These are phyloP conservation scores for Pseudoscleropodium purum DNA, from an alignment of 225 moss, liverwort and hornwort genomes.

Conservation along the genomic window DNA sequence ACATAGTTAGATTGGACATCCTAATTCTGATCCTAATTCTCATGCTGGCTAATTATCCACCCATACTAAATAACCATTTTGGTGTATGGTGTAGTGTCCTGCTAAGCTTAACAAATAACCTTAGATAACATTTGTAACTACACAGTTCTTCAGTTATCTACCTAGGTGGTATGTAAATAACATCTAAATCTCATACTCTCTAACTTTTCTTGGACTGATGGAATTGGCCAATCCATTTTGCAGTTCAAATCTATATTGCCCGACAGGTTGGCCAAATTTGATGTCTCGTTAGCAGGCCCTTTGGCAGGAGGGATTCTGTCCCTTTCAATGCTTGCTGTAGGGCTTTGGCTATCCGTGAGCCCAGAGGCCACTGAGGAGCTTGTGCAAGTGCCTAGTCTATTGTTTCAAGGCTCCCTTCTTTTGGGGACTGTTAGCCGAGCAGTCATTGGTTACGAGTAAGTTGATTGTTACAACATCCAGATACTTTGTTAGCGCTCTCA, in stretches of 20 bases:
- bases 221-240: not conserved
- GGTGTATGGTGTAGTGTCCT: not conserved
- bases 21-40: not conserved
- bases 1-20: not conserved
- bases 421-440: constrained; percentile 61
- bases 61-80: not conserved
- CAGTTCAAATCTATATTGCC: constrained; percentile 83
- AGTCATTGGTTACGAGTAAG: constrained; percentile 70
- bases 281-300: constrained; percentile 87
- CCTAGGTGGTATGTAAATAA: not conserved
- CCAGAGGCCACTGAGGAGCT: constrained; percentile 75
- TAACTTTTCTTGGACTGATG: not conserved
- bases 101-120: not conserved
- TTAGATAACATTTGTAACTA: not conserved
- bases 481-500: not conserved
- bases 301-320: constrained; percentile 77
- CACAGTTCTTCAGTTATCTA: not conserved
- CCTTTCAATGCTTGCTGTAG: constrained; percentile 74
- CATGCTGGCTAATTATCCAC: not conserved
- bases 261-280: constrained; percentile 80
- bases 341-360: constrained; percentile 67
- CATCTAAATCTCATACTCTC: not conserved
- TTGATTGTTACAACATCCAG: not conserved
- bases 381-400: constrained; percentile 84
- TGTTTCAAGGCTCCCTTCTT: constrained; percentile 89